Base-by-base conservation (phyloP, 768 basidiomycete species). In the Glaciozyma martinii region DNA sequence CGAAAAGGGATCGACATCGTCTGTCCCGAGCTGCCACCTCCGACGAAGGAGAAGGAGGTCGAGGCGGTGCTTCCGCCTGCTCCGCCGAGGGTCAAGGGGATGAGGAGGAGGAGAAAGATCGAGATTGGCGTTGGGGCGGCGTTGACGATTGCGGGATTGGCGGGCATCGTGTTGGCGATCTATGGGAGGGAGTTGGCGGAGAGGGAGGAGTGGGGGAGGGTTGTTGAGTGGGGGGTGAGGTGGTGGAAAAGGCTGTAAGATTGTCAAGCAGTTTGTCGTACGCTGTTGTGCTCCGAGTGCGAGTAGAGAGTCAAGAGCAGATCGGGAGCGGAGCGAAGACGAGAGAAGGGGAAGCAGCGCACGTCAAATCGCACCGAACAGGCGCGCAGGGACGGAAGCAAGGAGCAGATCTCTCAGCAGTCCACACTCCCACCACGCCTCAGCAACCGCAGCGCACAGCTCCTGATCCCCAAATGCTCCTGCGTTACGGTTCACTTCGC, bases 1-100 rank as follows among this genome's bases (percentile, higher is more conserved):
- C 1, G 7, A 1, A n/a, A 27, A 5, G 64, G 68, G 4, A 33
- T 33, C 25, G 63, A 59, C 21, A 49, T 69, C 25, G 59, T 69
- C 27, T 37, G 29, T 4, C 54, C 58, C 4, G 63, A 47, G 12
- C 37, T 13, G 37, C 10, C 37, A n/a, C n/a, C 27, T 15, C 23
- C 21, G 30, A 29, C 16, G 53, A 54, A 32, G 30, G 50, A 52
- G 25, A n/a, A n/a, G 25, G n/a, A 6, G 50, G 30, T 33, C 5
- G 53, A 54, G 13, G 29, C 30, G 21, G 29, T 30, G 16, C 15
- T 18, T 2, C 3, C 9, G 53, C 15, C 29, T 4, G 15, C 3
- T 15, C 29, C 7, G 21, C 18, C 15, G 30, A 15, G 10, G 53
- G 29, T 21, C 25, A 54, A 19, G 53, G 19, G 16, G 30, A 54